Percentiles rank a stretch among this genome's conserved stretches.
These are phyloP conservation scores for Cupressus sempervirens DNA, from an alignment of 75 land plant species.

Conservation along the genomic window DNA sequence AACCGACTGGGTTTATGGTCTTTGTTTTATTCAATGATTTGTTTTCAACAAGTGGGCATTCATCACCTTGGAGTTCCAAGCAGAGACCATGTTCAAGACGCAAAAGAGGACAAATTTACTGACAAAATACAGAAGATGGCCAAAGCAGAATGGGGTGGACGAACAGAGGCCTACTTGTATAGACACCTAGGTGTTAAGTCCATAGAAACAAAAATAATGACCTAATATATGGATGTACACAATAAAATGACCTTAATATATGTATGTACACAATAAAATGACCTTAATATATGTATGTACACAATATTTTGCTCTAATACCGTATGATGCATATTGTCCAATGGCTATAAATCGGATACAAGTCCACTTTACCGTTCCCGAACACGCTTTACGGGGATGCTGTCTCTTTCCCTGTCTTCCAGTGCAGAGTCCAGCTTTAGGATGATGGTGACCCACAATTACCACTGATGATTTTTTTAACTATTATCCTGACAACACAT, in stretches of 20 bases:
- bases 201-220: background rate
- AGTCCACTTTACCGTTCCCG: background rate
- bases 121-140: background rate
- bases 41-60: background rate
- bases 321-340: background rate
- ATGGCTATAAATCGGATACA: background rate
- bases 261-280: background rate
- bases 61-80: background rate
- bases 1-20: background rate
- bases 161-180: background rate
- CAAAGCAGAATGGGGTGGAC: background rate
- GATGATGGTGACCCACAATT: background rate
- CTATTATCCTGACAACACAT: background rate
- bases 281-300: background rate
- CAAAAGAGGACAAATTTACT: slow-evolving; percentile 8
- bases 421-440: background rate
- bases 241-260: background rate
- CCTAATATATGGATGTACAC: background rate
- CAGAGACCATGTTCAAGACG: slow-evolving; percentile 4
- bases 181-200: background rate
- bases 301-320: background rate
- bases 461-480: background rate
- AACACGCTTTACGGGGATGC: background rate
- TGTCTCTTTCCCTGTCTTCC: background rate
- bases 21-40: background rate